Evolutionary conservation across 441 rosid genomes (phyloP).

Genomic region (Francoa sonchifolia): DNA sequence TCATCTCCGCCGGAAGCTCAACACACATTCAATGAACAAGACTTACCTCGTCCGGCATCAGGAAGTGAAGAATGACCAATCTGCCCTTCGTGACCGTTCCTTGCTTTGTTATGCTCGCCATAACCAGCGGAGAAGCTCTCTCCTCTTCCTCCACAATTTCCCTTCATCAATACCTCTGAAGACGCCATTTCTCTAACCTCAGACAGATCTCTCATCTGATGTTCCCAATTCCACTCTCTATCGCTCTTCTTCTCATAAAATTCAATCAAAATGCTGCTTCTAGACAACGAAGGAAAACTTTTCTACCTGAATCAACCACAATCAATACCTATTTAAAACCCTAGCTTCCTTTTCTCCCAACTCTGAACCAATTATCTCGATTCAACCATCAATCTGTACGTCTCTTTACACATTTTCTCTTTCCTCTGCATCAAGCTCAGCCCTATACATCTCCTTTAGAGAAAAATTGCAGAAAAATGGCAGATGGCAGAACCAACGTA

Average conservation of each 20-base stretch:
- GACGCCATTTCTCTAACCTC: slow-evolving; percentile 28
- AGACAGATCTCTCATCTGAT: slow-evolving; percentile 75
- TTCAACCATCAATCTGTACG: slow-evolving; percentile 14
- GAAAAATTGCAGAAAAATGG: slow-evolving; percentile 5
- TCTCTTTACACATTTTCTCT: background rate
- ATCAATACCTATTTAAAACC: slow-evolving; percentile 4
- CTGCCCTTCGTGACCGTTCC: slow-evolving; percentile 38
- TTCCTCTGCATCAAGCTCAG: slow-evolving; percentile 13
- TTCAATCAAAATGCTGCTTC: too few relatives aligned
- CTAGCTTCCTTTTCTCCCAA: slow-evolving; percentile 6
- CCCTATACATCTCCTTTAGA: slow-evolving; percentile 4
- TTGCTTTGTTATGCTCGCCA: slow-evolving; percentile 22
- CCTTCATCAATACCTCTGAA: slow-evolving; percentile 43
- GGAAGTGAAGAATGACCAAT: too few relatives aligned
- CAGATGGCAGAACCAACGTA: slow-evolving; percentile 16
- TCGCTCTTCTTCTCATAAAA: too few relatives aligned
- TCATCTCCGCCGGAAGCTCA: background rate
- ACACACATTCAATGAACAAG: slow-evolving; percentile 1
- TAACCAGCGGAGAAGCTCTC: slow-evolving; percentile 43
- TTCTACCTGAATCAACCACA: background rate
- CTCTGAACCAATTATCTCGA: slow-evolving; percentile 23
- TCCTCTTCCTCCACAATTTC: slow-evolving; percentile 33
- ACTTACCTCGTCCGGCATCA: slow-evolving; percentile 23
- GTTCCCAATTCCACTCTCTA: slow-evolving; percentile 13
- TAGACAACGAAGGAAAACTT: too few relatives aligned